phyloP scores from a whole-genome alignment of 495 filamentous ascomycete species.

The Aspergillus nidulans region DNA sequence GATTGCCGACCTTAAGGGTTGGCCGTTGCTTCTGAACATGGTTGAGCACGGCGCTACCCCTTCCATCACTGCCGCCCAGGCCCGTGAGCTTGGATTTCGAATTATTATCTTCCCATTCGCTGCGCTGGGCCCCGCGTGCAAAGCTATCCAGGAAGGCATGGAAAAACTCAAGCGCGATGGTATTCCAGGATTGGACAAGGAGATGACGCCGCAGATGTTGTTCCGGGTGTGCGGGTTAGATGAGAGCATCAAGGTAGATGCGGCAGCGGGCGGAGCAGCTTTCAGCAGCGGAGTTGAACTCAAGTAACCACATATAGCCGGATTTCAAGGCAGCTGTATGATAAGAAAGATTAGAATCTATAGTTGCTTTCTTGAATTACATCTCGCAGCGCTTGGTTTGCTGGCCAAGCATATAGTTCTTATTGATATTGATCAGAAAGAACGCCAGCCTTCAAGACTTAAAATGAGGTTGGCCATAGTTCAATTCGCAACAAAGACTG shows the following conservation, averaged over 20 bases:
- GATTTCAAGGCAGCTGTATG: neutral
- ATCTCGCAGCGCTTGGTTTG: neutral
- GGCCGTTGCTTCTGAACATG: slow-evolving; percentile 63
- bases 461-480: no score
- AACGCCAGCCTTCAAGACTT: no score
- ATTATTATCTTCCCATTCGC: slow-evolving; percentile 61
- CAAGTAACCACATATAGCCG: neutral
- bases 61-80: slow-evolving; percentile 52
- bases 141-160: slow-evolving; percentile 46
- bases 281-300: slow-evolving; percentile 40
- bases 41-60: slow-evolving; percentile 60
- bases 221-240: slow-evolving; percentile 58
- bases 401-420: neutral
- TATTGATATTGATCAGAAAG: no score
- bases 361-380: neutral
- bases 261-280: slow-evolving; percentile 49
- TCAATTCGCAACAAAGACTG: no score
- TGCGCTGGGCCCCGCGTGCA: slow-evolving; percentile 47
- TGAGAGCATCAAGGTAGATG: slow-evolving; percentile 54
- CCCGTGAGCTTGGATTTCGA: slow-evolving; percentile 55
- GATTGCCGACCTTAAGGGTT: slow-evolving; percentile 50
- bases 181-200: slow-evolving; percentile 39
- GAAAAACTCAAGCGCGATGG: slow-evolving; percentile 49
- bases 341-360: neutral
- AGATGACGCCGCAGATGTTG: slow-evolving; percentile 48